Percentiles rank a stretch among this genome's conserved stretches.
Conservation (phyloP, 805 yeast species). For the Pichia cephalocereana region DNA sequence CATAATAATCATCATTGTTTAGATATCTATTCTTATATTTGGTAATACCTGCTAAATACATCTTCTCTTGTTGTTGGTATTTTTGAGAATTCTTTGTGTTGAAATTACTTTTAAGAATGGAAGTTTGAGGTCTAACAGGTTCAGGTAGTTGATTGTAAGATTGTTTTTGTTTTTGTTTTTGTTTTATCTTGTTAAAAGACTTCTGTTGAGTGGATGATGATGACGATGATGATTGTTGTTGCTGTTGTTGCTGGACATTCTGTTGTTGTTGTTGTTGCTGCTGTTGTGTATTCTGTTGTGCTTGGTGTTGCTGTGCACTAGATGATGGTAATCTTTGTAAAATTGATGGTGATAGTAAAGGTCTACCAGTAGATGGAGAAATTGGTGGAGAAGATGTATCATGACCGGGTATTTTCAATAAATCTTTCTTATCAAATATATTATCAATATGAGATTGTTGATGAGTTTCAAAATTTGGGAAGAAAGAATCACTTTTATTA, state of each 20-base stretch:
- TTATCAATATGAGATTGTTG: slow-evolving; percentile 10
- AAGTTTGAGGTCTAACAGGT: slow-evolving; percentile 20
- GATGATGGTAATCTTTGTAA: background rate
- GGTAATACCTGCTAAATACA: slow-evolving; percentile 38
- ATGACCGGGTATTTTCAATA: too few relatives aligned
- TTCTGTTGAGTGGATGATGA: slow-evolving; percentile 1
- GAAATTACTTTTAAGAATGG: slow-evolving; percentile 24
- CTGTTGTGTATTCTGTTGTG: background rate
- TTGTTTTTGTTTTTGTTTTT: slow-evolving; percentile 1
- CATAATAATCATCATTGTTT: slow-evolving; percentile 43
- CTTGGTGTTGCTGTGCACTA: background rate
- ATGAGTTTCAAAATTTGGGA: slow-evolving; percentile 1
- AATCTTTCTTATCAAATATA: slow-evolving; percentile 5
- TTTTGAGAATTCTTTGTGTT: slow-evolving; percentile 28
- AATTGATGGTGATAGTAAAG: background rate
- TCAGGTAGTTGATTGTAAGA: slow-evolving; percentile 2
- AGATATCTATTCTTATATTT: slow-evolving; percentile 24
- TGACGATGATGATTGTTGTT: background rate
- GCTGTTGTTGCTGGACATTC: background rate
- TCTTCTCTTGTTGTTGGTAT: slow-evolving; percentile 45
- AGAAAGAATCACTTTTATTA: background rate
- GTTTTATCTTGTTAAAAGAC: slow-evolving; percentile 3
- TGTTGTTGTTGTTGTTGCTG: slow-evolving; percentile 1
- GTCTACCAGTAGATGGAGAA: background rate
- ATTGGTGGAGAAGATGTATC: background rate